A percentile compares a stretch with the other conserved stretches of the same genome.
These are phyloP conservation scores for Sphaerosporella brunnea DNA, from an alignment of 495 filamentous ascomycete genomes.

Conservation along the genomic window DNA sequence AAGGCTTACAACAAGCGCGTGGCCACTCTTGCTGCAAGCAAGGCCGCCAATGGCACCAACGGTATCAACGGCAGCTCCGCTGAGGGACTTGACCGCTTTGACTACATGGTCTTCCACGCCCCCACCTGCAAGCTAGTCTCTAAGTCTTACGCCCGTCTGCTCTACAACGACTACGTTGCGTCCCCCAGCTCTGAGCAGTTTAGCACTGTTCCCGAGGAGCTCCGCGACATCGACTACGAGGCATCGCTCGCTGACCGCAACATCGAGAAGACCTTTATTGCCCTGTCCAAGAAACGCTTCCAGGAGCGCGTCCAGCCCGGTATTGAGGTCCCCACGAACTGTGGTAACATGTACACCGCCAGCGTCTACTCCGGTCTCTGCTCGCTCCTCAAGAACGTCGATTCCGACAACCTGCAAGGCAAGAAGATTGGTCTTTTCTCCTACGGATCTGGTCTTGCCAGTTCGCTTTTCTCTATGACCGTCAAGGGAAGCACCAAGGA, in stretches of 20 bases:
- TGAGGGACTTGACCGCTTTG: constrained; percentile 75
- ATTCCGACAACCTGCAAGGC: constrained; percentile 50
- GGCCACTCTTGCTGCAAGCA: constrained; percentile 37
- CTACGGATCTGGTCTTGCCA: constrained; percentile 85
- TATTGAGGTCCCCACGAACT: constrained; percentile 78
- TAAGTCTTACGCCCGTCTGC: constrained; percentile 84
- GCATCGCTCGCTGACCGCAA: constrained; percentile 78
- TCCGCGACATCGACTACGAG: constrained; percentile 68
- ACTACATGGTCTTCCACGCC: constrained; percentile 88
- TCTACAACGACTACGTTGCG: constrained; percentile 89
- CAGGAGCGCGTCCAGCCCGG: constrained; percentile 67
- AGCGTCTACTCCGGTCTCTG: constrained; percentile 79
- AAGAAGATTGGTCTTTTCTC: constrained; percentile 86
- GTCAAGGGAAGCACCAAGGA: constrained; percentile 57
- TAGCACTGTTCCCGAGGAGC: constrained; percentile 66
- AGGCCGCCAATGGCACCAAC: constrained; percentile 40
- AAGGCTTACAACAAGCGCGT: constrained; percentile 83
- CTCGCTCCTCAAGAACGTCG: constrained; percentile 55
- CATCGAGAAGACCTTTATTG: constrained; percentile 95
- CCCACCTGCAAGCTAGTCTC: constrained; percentile 95
- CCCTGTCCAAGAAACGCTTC: constrained; percentile 86
- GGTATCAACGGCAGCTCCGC: constrained; percentile 34
- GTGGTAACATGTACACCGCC: constrained; percentile 98
- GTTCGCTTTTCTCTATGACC: constrained; percentile 75
- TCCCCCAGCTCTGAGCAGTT: constrained; percentile 64